A percentile compares a stretch with the other conserved stretches of the same genome.
Evolutionary conservation across 2,329 filamentous ascomycete species (phyloP).

Genomic region (Colletotrichum sp.): DNA sequence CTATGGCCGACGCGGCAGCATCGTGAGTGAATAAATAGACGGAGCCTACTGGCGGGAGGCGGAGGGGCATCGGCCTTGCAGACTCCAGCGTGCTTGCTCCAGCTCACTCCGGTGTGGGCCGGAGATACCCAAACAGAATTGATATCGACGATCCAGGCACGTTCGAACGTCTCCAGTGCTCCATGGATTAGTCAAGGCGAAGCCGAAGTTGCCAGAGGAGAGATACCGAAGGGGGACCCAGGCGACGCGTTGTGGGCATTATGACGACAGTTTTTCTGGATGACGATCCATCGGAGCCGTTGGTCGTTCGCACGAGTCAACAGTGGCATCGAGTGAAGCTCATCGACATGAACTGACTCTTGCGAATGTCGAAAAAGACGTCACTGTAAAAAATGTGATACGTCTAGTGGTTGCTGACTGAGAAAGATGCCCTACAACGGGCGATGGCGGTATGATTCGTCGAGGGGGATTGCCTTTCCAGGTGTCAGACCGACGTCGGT

Average conservation of each 20-base stretch:
- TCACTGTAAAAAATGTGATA: slow-evolving; percentile 2
- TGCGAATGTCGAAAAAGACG: background rate
- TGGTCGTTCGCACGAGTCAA: slow-evolving; percentile 18
- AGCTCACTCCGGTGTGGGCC: background rate
- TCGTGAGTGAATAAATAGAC: slow-evolving; percentile 15
- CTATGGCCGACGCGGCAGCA: slow-evolving; percentile 7
- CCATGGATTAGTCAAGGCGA: slow-evolving; percentile 19
- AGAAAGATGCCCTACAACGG: background rate
- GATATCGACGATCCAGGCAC: background rate
- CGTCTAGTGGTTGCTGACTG: slow-evolving; percentile 11
- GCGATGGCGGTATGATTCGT: slow-evolving; percentile 6
- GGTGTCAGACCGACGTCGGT: slow-evolving; percentile 1
- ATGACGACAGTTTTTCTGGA: slow-evolving; percentile 18
- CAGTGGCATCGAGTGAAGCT: background rate
- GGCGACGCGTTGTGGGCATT: slow-evolving; percentile 16
- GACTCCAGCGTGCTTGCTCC: background rate
- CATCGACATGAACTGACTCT: slow-evolving; percentile 3
- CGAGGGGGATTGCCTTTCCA: background rate
- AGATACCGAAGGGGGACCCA: slow-evolving; percentile 5
- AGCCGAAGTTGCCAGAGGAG: slow-evolving; percentile 4
- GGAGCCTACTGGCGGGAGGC: slow-evolving; percentile 12
- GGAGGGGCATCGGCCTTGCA: slow-evolving; percentile 4
- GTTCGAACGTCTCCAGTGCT: slow-evolving; percentile 1
- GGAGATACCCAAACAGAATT: slow-evolving; percentile 3
- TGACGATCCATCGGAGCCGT: background rate